Conservation (phyloP, 352 stramenopile species). For the Phytophthora constricta region DNA sequence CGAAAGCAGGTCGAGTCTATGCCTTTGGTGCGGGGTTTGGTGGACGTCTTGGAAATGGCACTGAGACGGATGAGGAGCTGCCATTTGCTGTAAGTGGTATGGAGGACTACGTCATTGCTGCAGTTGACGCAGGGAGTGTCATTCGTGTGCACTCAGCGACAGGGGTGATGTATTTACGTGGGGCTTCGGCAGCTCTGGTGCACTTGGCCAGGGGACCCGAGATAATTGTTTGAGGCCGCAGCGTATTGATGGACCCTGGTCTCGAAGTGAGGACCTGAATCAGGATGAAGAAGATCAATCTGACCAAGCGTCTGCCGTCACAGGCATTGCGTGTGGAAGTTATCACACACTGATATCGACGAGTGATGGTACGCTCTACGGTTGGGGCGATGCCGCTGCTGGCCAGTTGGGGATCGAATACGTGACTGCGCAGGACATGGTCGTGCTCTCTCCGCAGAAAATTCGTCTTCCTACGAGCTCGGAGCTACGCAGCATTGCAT, state of each 20-base stretch:
- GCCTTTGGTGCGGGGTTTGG: slow-evolving; percentile 83
- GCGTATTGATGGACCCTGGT: slow-evolving; percentile 47
- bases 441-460: slow-evolving; percentile 56
- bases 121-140: slow-evolving; percentile 82
- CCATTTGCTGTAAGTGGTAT: slow-evolving; percentile 50
- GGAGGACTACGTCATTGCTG: slow-evolving; percentile 43
- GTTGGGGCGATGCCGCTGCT: slow-evolving; percentile 79
- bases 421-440: slow-evolving; percentile 55
- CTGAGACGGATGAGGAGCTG: slow-evolving; percentile 64
- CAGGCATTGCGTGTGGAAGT: slow-evolving; percentile 66
- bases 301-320: slow-evolving; percentile 16
- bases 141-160: slow-evolving; percentile 71
- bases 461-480: slow-evolving; percentile 39
- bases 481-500: slow-evolving; percentile 54
- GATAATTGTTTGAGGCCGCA: slow-evolving; percentile 64
- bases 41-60: slow-evolving; percentile 74
- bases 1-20: slow-evolving; percentile 56
- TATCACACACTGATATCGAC: slow-evolving; percentile 79
- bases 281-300: slow-evolving; percentile 14
- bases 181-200: slow-evolving; percentile 85
- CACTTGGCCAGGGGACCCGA: slow-evolving; percentile 65
- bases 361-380: slow-evolving; percentile 60
- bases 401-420: slow-evolving; percentile 70
- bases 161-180: slow-evolving; percentile 84
- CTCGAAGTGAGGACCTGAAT: slow-evolving; percentile 12